Percentiles rank a stretch among this genome's conserved stretches.
Evolutionary conservation across 2,329 filamentous ascomycete species (phyloP).

Genomic region (Nannizzia gypsea): DNA sequence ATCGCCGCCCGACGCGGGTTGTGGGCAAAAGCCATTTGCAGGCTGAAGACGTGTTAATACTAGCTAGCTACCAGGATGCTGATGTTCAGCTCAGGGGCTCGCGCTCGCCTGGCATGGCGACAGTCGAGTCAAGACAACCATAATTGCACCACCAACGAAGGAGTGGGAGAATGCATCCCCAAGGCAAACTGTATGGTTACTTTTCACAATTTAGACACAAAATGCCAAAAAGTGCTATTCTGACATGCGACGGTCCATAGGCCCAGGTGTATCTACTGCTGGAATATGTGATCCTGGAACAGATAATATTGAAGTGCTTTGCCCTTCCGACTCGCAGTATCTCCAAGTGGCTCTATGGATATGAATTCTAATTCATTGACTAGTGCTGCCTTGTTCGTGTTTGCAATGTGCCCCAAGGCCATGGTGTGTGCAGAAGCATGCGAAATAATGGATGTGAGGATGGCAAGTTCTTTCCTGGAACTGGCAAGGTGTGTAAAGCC

Average conservation of each 20-base stretch:
- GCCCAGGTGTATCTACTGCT: background rate
- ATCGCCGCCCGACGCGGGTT: background rate
- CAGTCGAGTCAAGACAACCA: conserved; percentile 1
- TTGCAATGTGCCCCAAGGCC: background rate
- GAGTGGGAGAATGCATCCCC: background rate
- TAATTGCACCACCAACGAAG: conserved; percentile 3
- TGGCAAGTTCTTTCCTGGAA: conserved; percentile 1
- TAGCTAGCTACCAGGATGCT: background rate
- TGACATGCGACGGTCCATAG: background rate
- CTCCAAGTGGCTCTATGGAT: background rate
- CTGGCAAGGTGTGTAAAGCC: background rate
- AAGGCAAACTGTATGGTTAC: background rate
- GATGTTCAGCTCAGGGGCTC: background rate
- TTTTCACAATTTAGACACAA: background rate
- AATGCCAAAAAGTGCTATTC: background rate
- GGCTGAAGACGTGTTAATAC: background rate
- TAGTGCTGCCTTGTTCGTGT: conserved; percentile 3
- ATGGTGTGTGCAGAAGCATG: background rate
- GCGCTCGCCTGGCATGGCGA: background rate
- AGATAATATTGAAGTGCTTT: background rate
- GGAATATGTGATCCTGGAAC: background rate
- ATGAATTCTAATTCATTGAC: background rate
- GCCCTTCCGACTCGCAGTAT: background rate
- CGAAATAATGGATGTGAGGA: background rate
- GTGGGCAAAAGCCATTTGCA: background rate